Evolutionary conservation across 2,329 filamentous ascomycete species (phyloP), one percentile per base, ranked within the genome.

Genomic region (Lachnellula hyalina): DNA sequence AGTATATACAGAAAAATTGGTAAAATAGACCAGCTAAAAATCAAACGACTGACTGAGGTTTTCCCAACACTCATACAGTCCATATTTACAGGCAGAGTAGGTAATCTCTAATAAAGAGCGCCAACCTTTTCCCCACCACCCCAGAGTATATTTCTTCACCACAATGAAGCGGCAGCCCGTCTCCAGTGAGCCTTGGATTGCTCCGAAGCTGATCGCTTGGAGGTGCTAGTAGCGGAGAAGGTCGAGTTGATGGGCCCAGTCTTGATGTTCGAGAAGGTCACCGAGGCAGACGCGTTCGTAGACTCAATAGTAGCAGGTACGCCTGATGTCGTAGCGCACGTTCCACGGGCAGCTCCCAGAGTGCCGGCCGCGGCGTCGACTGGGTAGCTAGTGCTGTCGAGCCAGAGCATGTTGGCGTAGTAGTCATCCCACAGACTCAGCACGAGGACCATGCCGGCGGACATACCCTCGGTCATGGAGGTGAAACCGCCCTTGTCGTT

Each of bases 351-450:
- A 57, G 74, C 70, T 61, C 82, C 82, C 38, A 73, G 74, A 5
- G 56, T 60, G 56, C 72, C 73, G 36, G 72, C 63, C 58, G 71
- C 65, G 15, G 54, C 66, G 52, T 68, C 64, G 56, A 74, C 73
- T 47, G 85, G 85, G 75, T 80, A 86, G 4, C 12, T n/a, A 69
- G 73, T 78, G 54, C 79, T 80, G 75, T 90, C 86, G 65, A 90
- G 80, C 87, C 87, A 90, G 62, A 86, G 78, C 14, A 89, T 89
- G 73, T 85, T 78, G 65, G 80, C 73, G 54, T 78, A 70, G 71
- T 87, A 80, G 59, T 75, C 73, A 55, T 73, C 69, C 77, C 78
- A 81, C 59, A 84, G 72, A 42, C 73, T 77, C 76, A 87, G 77
- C 63, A 85, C 83, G 8, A 87, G 75, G 36, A 85, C 83, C 62